Evolutionary conservation across 2,329 filamentous ascomycete genomes (phyloP).

Genomic region (Corynespora cassiicola): DNA sequence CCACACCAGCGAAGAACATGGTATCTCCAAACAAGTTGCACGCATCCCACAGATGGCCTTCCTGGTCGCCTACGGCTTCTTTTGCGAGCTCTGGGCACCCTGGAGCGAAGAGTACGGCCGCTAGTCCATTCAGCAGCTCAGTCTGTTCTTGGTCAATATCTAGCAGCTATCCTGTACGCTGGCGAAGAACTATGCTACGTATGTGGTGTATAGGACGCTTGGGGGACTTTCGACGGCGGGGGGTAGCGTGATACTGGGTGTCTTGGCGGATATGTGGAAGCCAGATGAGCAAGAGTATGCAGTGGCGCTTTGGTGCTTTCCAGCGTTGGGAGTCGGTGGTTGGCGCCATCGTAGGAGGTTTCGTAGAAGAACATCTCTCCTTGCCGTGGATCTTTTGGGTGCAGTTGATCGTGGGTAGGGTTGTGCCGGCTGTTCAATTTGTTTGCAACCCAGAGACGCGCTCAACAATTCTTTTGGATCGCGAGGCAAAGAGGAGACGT

Average conservation of each 20-base stretch:
- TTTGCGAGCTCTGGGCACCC: conserved; percentile 60
- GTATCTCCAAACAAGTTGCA: conserved; percentile 54
- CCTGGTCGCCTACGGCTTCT: conserved; percentile 58
- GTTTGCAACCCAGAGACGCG: conserved; percentile 78
- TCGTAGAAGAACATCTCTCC: conserved; percentile 53
- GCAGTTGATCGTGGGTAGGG: conserved; percentile 77
- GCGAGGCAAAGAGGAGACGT: conserved; percentile 75
- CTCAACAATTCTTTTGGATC: conserved; percentile 75
- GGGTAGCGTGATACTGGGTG: conserved; percentile 68
- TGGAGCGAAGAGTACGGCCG: conserved; percentile 63
- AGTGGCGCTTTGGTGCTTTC: conserved; percentile 66
- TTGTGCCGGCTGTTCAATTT: conserved; percentile 71
- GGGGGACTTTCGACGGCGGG: conserved; percentile 69
- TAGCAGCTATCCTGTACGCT: conserved; percentile 57
- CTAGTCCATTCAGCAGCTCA: conserved; percentile 59
- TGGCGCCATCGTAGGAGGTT: conserved; percentile 62
- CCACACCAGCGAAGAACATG: conserved; percentile 54
- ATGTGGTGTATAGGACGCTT: conserved; percentile 53
- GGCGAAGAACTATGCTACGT: conserved; percentile 50
- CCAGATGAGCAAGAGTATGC: conserved; percentile 65
- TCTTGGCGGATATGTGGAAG: conserved; percentile 68
- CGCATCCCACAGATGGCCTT: conserved; percentile 58
- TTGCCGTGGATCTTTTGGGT: conserved; percentile 85
- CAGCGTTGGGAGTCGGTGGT: conserved; percentile 63
- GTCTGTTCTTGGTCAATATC: conserved; percentile 61